Conservation (phyloP, 441 rosid species). For the Erodium chrysanthum region DNA sequence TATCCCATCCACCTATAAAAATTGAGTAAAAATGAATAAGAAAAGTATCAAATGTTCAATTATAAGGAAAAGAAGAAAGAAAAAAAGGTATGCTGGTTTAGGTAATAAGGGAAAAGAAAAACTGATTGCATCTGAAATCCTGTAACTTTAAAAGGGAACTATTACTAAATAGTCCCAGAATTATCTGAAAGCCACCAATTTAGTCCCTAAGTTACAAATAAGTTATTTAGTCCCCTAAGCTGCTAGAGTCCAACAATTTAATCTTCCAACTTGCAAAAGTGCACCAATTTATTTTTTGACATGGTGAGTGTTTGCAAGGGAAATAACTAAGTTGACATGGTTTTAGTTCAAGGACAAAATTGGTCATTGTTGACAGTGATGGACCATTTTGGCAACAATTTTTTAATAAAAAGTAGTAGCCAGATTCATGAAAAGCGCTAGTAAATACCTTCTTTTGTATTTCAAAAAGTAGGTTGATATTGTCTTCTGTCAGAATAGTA, state of each 20-base stretch:
- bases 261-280: background rate
- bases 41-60: slow-evolving; percentile 6
- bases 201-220: too few species aligned
- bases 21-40: slow-evolving; percentile 11
- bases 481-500: slow-evolving; percentile 71
- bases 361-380: background rate
- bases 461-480: slow-evolving; percentile 82
- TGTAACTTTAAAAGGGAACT: background rate
- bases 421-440: background rate
- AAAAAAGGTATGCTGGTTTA: background rate
- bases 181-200: background rate
- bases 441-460: slow-evolving; percentile 76
- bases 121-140: background rate
- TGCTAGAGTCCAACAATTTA: too few species aligned
- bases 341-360: background rate
- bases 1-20: slow-evolving; percentile 70
- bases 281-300: background rate
- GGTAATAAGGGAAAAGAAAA: background rate
- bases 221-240: background rate
- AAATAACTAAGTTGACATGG: background rate
- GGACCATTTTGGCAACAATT: background rate
- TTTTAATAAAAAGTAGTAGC: too few species aligned
- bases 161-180: background rate
- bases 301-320: background rate
- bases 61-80: background rate